phyloP scores from a whole-genome alignment of 1,284 basidiomycete species.

The Rhodotorula sp. region DNA sequence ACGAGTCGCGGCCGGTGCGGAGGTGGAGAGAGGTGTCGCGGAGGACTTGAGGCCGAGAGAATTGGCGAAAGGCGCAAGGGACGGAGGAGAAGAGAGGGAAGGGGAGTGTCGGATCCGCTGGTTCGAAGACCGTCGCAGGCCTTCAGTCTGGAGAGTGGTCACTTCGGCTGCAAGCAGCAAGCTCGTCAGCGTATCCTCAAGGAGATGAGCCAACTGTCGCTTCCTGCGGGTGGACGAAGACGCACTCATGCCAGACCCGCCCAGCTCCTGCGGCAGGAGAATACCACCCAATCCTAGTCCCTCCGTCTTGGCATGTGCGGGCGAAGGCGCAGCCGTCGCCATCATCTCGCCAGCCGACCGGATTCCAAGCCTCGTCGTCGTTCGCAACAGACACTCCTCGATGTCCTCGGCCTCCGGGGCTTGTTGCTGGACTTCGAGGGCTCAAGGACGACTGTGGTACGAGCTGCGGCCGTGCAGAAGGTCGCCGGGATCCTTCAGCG shows the following conservation, averaged over 20 bases:
- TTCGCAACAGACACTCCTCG: no score
- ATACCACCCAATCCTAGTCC: slow-evolving; percentile 8
- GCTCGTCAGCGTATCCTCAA: background rate
- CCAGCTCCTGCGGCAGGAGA: slow-evolving; percentile 7
- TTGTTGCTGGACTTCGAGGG: no score
- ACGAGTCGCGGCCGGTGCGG: background rate
- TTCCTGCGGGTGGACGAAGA: background rate
- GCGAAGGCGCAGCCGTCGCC: background rate
- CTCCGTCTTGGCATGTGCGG: background rate
- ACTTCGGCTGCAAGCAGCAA: background rate
- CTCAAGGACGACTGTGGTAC: no score
- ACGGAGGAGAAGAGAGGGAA: slow-evolving; percentile 6
- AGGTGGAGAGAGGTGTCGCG: background rate
- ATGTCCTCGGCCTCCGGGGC: no score
- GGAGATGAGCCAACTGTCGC: background rate
- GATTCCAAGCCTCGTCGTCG: background rate
- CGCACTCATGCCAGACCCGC: background rate
- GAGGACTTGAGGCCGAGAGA: background rate
- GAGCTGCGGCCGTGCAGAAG: no score
- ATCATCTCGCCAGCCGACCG: background rate
- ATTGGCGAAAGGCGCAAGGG: slow-evolving; percentile 3
- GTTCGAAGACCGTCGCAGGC: no score
- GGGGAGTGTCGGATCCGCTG: background rate
- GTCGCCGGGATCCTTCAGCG: no score
- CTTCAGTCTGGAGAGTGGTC: no score